Percentiles rank a stretch among this genome's conserved stretches.
These are phyloP conservation scores for Kwoniella sp. DNA, from an alignment of 768 basidiomycete genomes.

Conservation along the genomic window DNA sequence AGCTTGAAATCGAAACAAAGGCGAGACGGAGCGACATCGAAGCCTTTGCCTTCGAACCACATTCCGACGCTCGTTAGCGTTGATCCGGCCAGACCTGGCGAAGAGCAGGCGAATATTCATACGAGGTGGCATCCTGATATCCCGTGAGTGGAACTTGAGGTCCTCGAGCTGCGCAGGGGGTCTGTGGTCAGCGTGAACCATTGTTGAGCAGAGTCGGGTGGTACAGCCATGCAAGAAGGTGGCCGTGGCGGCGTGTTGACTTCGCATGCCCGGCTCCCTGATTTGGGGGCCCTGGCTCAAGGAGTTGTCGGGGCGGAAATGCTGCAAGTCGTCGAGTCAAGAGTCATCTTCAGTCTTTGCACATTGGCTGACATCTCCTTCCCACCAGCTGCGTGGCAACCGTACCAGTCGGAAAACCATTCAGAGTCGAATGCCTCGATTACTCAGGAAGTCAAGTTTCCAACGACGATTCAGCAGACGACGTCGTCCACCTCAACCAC, in stretches of 20 bases:
- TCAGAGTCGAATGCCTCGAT: slow-evolving; percentile 36
- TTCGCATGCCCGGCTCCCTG: no score
- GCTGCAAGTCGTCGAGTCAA: no score
- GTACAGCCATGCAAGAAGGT: no score
- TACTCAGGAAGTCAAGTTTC: slow-evolving; percentile 34
- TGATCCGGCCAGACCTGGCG: slow-evolving; percentile 20
- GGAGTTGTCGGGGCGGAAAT: no score
- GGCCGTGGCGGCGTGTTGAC: no score
- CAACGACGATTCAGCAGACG: slow-evolving; percentile 35
- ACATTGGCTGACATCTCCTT: no score
- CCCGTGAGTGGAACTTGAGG: slow-evolving; percentile 28
- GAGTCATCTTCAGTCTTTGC: no score
- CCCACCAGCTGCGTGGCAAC: slow-evolving; percentile 27
- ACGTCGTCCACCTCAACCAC: slow-evolving; percentile 32
- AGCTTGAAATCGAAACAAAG: no score
- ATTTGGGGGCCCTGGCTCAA: no score
- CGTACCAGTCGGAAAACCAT: slow-evolving; percentile 23
- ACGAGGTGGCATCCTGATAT: slow-evolving; percentile 38
- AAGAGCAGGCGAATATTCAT: slow-evolving; percentile 28
- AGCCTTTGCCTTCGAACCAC: slow-evolving; percentile 1
- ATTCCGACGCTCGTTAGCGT: slow-evolving; percentile 33
- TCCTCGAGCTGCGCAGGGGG: no score
- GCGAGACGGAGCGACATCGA: background rate
- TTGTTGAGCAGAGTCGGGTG: no score
- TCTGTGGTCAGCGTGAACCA: no score